phyloP scores from a whole-genome alignment of 441 rosid genomes.

The Corymbia citriodora region DNA sequence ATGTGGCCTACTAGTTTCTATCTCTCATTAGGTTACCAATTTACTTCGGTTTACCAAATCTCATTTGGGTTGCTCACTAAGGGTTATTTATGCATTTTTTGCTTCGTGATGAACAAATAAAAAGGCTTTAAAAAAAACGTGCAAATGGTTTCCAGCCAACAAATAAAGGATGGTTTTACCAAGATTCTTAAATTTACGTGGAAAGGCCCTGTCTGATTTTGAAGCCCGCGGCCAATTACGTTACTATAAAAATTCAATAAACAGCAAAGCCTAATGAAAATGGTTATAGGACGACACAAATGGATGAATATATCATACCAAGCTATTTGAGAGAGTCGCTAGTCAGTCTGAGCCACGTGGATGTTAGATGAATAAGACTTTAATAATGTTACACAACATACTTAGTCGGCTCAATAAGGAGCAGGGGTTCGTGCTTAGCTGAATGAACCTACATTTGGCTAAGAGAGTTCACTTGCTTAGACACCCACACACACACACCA shows the following conservation, averaged over 20 bases:
- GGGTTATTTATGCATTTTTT: not conserved
- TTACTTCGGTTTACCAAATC: too few relatives aligned
- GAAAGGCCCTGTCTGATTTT: not conserved
- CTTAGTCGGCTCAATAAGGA: not conserved
- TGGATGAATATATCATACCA: not conserved
- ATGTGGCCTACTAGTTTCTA: too few relatives aligned
- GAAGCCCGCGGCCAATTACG: not conserved
- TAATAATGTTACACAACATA: not conserved
- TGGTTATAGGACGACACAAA: not conserved
- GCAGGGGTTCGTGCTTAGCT: not conserved
- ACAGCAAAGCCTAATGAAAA: rapidly evolving
- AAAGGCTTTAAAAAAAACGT: not conserved
- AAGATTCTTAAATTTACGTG: not conserved
- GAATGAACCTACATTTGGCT: not conserved
- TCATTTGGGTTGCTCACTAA: too few relatives aligned
- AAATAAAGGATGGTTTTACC: not conserved
- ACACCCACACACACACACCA: not conserved
- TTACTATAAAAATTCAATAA: not conserved
- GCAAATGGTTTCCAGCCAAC: not conserved
- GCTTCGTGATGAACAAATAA: not conserved
- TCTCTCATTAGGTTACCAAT: too few relatives aligned
- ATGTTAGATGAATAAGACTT: not conserved
- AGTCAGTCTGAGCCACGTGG: not conserved
- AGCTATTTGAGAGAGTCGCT: not conserved
- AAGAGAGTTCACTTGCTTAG: not conserved